phyloP scores from a whole-genome alignment of 768 basidiomycete species.

The Cystofilobasidium macerans region DNA sequence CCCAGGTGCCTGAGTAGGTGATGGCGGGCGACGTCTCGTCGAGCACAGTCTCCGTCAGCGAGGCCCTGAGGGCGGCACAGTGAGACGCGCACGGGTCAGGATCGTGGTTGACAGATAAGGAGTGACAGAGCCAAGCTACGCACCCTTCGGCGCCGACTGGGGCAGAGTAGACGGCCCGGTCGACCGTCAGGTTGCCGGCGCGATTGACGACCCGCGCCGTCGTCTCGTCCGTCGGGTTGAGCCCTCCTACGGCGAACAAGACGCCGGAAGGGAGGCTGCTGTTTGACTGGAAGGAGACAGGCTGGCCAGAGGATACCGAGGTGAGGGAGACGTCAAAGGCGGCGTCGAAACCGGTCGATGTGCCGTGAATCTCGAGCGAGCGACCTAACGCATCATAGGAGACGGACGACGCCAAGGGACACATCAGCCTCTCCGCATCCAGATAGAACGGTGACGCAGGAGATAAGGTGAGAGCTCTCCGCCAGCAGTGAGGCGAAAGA shows the following conservation, averaged over 20 bases:
- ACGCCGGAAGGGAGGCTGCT: slow-evolving; percentile 18
- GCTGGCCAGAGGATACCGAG: background rate
- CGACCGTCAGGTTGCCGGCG: slow-evolving; percentile 25
- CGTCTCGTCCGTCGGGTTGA: background rate
- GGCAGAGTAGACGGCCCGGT: slow-evolving; percentile 29
- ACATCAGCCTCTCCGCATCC: too few relatives aligned
- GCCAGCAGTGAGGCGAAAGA: too few relatives aligned
- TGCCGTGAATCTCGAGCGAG: slow-evolving; percentile 33
- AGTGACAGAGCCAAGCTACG: slow-evolving; percentile 6
- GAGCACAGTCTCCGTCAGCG: slow-evolving; percentile 33
- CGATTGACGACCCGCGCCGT: too few relatives aligned
- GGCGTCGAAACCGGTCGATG: slow-evolving; percentile 27
- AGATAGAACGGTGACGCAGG: too few relatives aligned
- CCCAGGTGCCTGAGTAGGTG: slow-evolving; percentile 33
- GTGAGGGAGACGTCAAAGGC: slow-evolving; percentile 33
- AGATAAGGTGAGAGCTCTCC: too few relatives aligned
- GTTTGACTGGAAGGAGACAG: slow-evolving; percentile 21
- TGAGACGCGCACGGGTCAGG: background rate
- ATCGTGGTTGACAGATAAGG: background rate
- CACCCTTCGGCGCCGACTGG: slow-evolving; percentile 32
- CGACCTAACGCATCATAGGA: slow-evolving; percentile 26
- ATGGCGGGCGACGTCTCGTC: slow-evolving; percentile 31
- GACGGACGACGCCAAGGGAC: background rate
- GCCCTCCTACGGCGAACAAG: background rate
- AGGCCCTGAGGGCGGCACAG: slow-evolving; percentile 24